Percentiles rank a stretch among this genome's conserved stretches.
Evolutionary conservation across 108 stramenopile genomes (phyloP).

Genomic region (Cyclotella choctawhatcheeana): DNA sequence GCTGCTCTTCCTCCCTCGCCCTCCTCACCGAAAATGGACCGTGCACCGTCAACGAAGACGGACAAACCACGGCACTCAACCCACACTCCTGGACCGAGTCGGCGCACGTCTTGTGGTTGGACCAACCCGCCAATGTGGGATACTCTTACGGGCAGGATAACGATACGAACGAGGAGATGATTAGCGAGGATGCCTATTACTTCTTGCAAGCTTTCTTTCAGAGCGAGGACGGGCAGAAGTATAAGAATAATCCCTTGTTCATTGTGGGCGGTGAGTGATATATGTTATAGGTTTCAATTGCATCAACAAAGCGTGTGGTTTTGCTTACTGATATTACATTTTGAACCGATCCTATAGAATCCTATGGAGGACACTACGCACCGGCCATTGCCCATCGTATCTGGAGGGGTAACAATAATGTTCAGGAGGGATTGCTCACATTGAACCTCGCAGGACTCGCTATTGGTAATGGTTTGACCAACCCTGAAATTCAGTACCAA

Average conservation of each 20-base stretch:
- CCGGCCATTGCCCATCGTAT: constrained; percentile 88
- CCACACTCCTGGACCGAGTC: constrained; percentile 94
- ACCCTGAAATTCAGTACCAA: constrained; percentile 91
- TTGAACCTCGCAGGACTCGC: constrained; percentile 82
- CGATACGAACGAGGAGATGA: constrained; percentile 90
- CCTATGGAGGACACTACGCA: constrained; percentile 97
- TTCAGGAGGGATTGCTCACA: constrained; percentile 46
- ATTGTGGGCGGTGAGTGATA: constrained; percentile 89
- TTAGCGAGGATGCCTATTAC: constrained; percentile 93
- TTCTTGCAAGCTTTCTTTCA: constrained; percentile 94
- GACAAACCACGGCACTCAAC: constrained; percentile 84
- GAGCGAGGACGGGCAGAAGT: constrained; percentile 83
- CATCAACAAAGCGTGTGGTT: too few relatives aligned
- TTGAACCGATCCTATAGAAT: too few relatives aligned
- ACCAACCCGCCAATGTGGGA: constrained; percentile 97
- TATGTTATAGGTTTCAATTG: too few relatives aligned
- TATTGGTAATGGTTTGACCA: constrained; percentile 96
- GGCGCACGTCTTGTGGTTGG: constrained; percentile 97
- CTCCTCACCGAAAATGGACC: constrained; percentile 97
- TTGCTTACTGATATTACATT: too few relatives aligned
- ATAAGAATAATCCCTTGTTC: constrained; percentile 72
- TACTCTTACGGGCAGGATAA: constrained; percentile 88
- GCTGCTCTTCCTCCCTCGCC: constrained; percentile 88
- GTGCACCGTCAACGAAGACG: constrained; percentile 90
- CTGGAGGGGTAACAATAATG: constrained; percentile 72